Evolutionary conservation across 257 asterid genomes (phyloP).

Genomic region (Solanum raphanifolium): DNA sequence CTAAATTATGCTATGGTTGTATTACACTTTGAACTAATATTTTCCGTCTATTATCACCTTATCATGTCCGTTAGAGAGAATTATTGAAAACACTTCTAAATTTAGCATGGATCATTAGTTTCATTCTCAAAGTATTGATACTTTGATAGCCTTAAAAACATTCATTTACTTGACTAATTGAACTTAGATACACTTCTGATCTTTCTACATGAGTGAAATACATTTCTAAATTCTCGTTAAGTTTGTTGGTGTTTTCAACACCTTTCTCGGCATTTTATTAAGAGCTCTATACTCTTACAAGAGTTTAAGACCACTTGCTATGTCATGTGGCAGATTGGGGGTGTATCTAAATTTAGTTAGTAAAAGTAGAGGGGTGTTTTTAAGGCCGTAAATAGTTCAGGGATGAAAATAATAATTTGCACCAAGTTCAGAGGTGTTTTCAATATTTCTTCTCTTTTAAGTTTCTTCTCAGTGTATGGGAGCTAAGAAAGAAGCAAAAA

Average conservation of each 20-base stretch:
- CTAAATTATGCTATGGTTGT: neutral
- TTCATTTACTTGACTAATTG: too few species aligned
- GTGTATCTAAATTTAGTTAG: too few species aligned
- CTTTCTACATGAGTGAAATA: neutral
- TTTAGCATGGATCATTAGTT: too few species aligned
- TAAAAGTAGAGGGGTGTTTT: neutral
- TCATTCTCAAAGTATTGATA: too few species aligned
- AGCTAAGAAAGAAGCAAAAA: neutral
- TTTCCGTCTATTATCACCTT: neutral
- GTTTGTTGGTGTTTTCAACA: too few species aligned
- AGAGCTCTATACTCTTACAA: accelerated
- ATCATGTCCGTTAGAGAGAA: neutral
- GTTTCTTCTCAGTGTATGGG: neutral
- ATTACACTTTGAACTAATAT: neutral
- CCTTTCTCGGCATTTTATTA: neutral
- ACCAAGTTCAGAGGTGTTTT: accelerated
- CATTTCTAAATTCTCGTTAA: accelerated
- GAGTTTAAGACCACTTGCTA: neutral
- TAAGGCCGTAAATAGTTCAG: too few species aligned
- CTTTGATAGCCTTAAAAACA: neutral
- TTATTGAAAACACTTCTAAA: too few species aligned
- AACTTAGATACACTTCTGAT: neutral
- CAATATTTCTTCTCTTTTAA: too few species aligned
- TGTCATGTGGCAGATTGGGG: neutral
- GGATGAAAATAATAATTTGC: too few species aligned